Evolutionary conservation across 2,329 filamentous ascomycete species (phyloP), one percentile per base, ranked within the genome.

Genomic region (Trichoderma simmonsii): DNA sequence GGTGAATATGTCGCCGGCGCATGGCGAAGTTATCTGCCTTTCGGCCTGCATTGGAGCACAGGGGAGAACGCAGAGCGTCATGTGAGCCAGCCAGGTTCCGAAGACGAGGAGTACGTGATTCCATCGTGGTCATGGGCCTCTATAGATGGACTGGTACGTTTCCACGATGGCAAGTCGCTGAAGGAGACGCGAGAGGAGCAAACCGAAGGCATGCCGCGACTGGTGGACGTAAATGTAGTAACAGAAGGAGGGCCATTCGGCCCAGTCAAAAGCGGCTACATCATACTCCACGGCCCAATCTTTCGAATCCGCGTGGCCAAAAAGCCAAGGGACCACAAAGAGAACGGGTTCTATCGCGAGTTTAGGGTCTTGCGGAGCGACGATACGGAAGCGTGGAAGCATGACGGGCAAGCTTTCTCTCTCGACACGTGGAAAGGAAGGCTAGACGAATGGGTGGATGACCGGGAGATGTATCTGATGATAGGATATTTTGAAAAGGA

Each of bases 401-500:
- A 39, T 30, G 34, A 57, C 18, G 64, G 64, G n/a, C 64, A 67
- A 15, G 64, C 14, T 6, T 67, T 67, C 34, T 36, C 51, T 14
- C 64, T 67, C 26, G 64, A 67, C 30, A 28, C 64, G 11, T 67
- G 64, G 64, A 67, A 67, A 30, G 32, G 54, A 24, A 67, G 24
- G 34, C 32, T 67, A 4, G 64, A 67, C 12, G 54, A 57, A 54
- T 67, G 64, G 64, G 32, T 15, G 6, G 54, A 43, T n/a, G 64
- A 67, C 54, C 64, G 51, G 14, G 64, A 59, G 64, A 67, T 67
- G 64, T 67, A 59, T 43, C 9, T 67, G 15, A 67, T 67, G 64
- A 59, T 67, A 39, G 64, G 51, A 3, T 54, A 67, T 24, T 59
- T 21, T 30, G 64, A 67, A 4, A 30, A n/a, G 11, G 64, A 67